These are phyloP conservation scores for Artemisia annua DNA, from an alignment of 129 eudicot genomes.

Conservation along the genomic window DNA sequence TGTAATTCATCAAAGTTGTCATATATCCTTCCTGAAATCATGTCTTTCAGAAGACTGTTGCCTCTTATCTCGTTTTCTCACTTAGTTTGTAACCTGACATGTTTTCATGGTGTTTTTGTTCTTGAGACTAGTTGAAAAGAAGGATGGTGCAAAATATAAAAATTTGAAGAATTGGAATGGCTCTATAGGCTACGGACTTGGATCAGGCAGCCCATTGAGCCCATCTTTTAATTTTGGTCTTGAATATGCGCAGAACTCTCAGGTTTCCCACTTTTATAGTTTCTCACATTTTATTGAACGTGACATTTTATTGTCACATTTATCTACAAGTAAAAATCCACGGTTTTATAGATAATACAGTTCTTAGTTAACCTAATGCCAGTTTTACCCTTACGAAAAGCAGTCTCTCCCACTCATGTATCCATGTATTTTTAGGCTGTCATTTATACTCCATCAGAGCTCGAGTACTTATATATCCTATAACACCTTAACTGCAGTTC, in stretches of 20 bases:
- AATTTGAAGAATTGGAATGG: conserved; percentile 83
- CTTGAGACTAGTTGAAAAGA: conserved; percentile 54
- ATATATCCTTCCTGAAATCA: no score
- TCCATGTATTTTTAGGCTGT: conserved; percentile 21
- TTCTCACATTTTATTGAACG: conserved; percentile 28
- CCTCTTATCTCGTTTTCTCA: not conserved
- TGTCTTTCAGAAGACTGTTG: not conserved
- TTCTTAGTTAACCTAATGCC: no score
- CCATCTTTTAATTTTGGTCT: conserved; percentile 96
- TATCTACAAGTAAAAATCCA: no score
- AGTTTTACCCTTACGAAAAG: not conserved
- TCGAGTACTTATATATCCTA: conserved; percentile 13
- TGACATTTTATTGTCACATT: no score
- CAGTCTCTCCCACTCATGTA: conserved; percentile 11
- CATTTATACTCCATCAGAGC: conserved; percentile 10
- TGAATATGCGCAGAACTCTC: conserved; percentile 70
- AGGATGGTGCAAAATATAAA: conserved; percentile 53
- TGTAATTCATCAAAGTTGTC: conserved; percentile 10
- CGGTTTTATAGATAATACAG: no score
- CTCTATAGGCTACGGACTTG: conserved; percentile 82
- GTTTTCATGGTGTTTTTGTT: conserved; percentile 24
- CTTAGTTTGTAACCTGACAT: conserved; percentile 9
- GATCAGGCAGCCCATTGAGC: conserved; percentile 87
- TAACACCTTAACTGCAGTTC: conserved; percentile 56
- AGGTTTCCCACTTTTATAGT: conserved; percentile 52